Evolutionary conservation across 306 rosid species (phyloP).

Genomic region (Dicorynia guianensis): DNA sequence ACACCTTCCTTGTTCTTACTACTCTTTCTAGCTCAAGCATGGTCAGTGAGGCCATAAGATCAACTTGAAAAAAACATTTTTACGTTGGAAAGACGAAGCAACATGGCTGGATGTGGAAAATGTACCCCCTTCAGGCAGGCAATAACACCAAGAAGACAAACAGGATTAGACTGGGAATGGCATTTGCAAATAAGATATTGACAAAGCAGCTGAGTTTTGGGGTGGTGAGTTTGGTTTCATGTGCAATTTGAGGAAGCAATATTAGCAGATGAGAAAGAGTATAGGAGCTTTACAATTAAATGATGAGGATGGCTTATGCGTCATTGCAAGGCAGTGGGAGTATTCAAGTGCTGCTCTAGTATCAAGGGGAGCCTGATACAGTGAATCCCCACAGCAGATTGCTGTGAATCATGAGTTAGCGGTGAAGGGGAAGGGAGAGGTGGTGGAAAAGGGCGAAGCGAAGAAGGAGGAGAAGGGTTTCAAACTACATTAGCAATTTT

Average conservation of each 20-base stretch:
- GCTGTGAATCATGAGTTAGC: too few relatives aligned
- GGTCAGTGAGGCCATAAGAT: constrained; percentile 13
- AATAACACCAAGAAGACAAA: constrained; percentile 43
- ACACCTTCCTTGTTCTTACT: constrained; percentile 25
- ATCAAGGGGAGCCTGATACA: constrained; percentile 84
- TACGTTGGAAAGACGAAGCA: constrained; percentile 91
- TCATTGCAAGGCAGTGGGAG: constrained; percentile 50
- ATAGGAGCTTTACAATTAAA: constrained; percentile 54
- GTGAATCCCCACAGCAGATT: neutral
- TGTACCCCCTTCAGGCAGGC: constrained; percentile 67
- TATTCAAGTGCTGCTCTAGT: constrained; percentile 71
- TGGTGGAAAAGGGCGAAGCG: too few relatives aligned
- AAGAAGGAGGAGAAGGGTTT: too few relatives aligned
- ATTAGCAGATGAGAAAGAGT: constrained; percentile 56
- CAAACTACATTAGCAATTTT: too few relatives aligned
- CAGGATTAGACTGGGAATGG: constrained; percentile 58
- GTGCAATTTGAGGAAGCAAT: constrained; percentile 57
- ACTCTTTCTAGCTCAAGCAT: constrained; percentile 11
- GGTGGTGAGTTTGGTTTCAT: constrained; percentile 58
- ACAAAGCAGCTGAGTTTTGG: constrained; percentile 24
- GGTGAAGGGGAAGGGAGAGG: too few relatives aligned
- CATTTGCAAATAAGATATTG: constrained; percentile 48
- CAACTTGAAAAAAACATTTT: constrained; percentile 47
- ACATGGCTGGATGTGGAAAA: constrained; percentile 92
- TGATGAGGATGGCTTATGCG: constrained; percentile 62